These are phyloP conservation scores for Suillus placidus DNA, from an alignment of 768 basidiomycete species.

Conservation along the genomic window DNA sequence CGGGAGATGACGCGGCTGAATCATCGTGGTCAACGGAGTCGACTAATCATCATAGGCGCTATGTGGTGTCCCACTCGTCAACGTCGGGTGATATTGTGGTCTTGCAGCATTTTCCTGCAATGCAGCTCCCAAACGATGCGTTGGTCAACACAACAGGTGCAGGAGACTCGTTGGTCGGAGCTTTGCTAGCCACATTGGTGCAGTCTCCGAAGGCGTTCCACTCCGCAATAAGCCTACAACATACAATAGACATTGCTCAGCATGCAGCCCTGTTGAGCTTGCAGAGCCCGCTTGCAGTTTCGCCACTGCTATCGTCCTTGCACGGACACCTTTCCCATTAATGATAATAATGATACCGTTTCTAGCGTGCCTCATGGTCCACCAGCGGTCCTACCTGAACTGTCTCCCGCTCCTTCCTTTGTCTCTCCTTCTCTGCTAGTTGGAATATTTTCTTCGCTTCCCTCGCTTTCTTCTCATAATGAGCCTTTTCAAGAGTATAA, in stretches of 20 bases:
- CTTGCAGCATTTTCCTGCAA: constrained; percentile 74
- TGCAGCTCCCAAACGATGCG: constrained; percentile 38
- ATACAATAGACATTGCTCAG: constrained; percentile 59
- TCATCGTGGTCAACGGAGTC: constrained; percentile 55
- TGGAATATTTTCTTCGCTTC: constrained; percentile 38
- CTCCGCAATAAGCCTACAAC: constrained; percentile 46
- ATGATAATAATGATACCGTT: background rate
- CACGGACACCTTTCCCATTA: background rate
- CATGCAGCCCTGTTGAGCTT: constrained; percentile 64
- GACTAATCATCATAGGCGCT: constrained; percentile 49
- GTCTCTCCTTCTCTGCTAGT: constrained; percentile 48
- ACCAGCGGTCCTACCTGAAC: constrained; percentile 64
- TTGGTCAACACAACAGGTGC: constrained; percentile 85
- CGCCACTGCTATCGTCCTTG: constrained; percentile 54
- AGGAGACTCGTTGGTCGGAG: constrained; percentile 89
- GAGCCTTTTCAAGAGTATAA: constrained; percentile 40
- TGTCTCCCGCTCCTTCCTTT: constrained; percentile 51
- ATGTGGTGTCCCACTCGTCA: constrained; percentile 53
- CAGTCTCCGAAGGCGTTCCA: constrained; percentile 46
- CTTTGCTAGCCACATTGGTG: constrained; percentile 69
- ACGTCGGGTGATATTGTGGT: constrained; percentile 53
- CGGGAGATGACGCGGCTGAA: constrained; percentile 38
- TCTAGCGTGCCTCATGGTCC: constrained; percentile 13
- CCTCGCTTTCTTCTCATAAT: constrained; percentile 57
- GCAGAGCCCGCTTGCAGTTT: constrained; percentile 61